Percentiles rank a stretch among this genome's conserved stretches.
Evolutionary conservation across 2,329 filamentous ascomycete genomes (phyloP).

Genomic region (Magnaporthales sp.): DNA sequence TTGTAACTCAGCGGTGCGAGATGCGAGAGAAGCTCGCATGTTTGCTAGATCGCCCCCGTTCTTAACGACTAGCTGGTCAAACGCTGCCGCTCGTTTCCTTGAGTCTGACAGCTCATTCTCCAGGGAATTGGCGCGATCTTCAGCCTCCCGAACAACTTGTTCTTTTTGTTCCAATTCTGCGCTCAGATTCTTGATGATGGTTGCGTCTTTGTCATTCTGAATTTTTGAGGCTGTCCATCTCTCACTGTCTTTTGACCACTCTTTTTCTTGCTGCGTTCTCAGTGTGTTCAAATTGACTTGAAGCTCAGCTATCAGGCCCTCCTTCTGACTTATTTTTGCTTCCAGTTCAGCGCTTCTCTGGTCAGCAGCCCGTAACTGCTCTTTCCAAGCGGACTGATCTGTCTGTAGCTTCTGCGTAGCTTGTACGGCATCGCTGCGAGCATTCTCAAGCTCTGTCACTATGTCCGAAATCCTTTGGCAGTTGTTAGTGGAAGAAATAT

Average conservation of each 20-base stretch:
- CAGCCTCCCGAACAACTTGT: neutral
- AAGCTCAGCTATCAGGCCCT: neutral
- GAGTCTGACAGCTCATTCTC: neutral
- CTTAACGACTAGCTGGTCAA: neutral
- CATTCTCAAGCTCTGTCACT: neutral
- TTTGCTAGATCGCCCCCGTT: conserved; percentile 7
- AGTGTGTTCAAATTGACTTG: neutral
- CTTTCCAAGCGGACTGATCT: neutral
- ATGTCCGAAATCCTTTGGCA: neutral
- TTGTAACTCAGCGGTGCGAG: neutral
- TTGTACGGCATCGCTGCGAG: neutral
- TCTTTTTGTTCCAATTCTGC: conserved; percentile 6
- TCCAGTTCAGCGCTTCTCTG: neutral
- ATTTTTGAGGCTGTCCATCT: neutral
- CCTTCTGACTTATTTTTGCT: neutral
- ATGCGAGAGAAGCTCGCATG: neutral
- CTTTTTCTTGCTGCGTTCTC: neutral
- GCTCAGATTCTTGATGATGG: conserved; percentile 3
- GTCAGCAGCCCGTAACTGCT: neutral
- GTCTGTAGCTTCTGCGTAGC: neutral
- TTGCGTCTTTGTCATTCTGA: neutral
- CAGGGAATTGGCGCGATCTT: neutral
- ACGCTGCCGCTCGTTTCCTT: neutral
- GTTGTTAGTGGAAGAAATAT: neutral
- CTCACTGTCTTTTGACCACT: neutral